These are phyloP conservation scores for Saccharomycopsis hybrid DNA, from an alignment of 1,139 yeast genomes.

Conservation along the genomic window DNA sequence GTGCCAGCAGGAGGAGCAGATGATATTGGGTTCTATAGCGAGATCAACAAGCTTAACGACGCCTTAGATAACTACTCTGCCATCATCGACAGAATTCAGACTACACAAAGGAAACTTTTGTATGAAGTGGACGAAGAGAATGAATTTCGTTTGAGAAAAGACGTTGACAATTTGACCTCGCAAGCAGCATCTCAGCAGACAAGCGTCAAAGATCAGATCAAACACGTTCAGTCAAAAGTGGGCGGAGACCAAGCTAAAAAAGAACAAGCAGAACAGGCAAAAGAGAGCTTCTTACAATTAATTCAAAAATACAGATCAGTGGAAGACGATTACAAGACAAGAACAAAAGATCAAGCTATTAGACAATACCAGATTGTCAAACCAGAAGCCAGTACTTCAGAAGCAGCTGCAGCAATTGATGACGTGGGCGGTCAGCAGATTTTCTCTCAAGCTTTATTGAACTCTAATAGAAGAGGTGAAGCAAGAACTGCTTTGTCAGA, in stretches of 20 bases:
- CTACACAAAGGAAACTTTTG: slow-evolving; percentile 73
- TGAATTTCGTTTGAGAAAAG: slow-evolving; percentile 63
- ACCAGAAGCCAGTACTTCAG: slow-evolving; percentile 87
- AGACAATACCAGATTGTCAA: slow-evolving; percentile 90
- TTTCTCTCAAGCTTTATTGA: slow-evolving; percentile 88
- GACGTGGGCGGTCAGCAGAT: slow-evolving; percentile 84
- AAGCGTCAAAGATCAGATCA: slow-evolving; percentile 68
- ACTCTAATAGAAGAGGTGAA: slow-evolving; percentile 92
- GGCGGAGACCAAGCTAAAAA: slow-evolving; percentile 71
- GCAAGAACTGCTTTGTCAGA: slow-evolving; percentile 93
- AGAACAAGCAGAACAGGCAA: slow-evolving; percentile 85
- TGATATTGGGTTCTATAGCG: slow-evolving; percentile 13
- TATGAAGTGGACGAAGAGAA: slow-evolving; percentile 83
- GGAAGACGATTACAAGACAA: slow-evolving; percentile 82
- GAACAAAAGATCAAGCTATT: slow-evolving; percentile 81
- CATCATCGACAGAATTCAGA: slow-evolving; percentile 70
- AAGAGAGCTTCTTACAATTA: slow-evolving; percentile 76
- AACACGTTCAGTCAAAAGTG: slow-evolving; percentile 67
- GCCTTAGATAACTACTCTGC: slow-evolving; percentile 46
- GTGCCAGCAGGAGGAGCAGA: slow-evolving; percentile 7
- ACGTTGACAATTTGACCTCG: slow-evolving; percentile 68
- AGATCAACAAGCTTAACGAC: slow-evolving; percentile 9
- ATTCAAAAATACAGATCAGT: slow-evolving; percentile 83
- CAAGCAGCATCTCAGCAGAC: slow-evolving; percentile 78
- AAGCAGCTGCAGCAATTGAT: slow-evolving; percentile 65